Conservation (phyloP, 495 filamentous ascomycete genomes). For the Hypoxylon intermedium region DNA sequence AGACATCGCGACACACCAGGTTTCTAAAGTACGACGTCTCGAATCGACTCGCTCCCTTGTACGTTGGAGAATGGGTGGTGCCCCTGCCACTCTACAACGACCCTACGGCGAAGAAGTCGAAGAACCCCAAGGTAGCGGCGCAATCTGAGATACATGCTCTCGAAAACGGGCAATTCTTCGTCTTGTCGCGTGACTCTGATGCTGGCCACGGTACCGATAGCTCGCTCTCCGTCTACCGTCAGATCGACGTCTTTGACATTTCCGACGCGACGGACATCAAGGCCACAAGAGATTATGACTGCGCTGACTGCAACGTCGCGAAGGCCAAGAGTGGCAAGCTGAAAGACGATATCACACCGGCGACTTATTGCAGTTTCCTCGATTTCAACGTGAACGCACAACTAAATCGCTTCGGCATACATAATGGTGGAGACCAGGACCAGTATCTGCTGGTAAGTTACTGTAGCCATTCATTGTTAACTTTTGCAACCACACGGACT, state of each 20-base stretch:
- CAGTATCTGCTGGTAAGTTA: slow-evolving; percentile 31
- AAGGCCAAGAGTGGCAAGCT: slow-evolving; percentile 57
- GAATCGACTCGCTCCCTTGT: slow-evolving; percentile 42
- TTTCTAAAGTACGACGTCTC: slow-evolving; percentile 69
- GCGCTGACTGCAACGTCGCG: slow-evolving; percentile 40
- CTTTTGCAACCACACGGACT: background rate
- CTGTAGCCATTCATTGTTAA: background rate
- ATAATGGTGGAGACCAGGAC: slow-evolving; percentile 62
- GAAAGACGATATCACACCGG: slow-evolving; percentile 63
- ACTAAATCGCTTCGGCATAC: slow-evolving; percentile 70
- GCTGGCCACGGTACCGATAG: slow-evolving; percentile 64
- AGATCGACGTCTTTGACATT: slow-evolving; percentile 77
- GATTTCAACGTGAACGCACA: slow-evolving; percentile 76
- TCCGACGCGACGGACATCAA: slow-evolving; percentile 70
- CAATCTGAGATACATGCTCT: slow-evolving; percentile 76
- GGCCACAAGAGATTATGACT: slow-evolving; percentile 59
- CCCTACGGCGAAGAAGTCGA: slow-evolving; percentile 43
- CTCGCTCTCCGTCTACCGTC: slow-evolving; percentile 68
- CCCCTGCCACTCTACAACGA: slow-evolving; percentile 65
- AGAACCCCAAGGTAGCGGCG: slow-evolving; percentile 61
- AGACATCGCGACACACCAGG: slow-evolving; percentile 61
- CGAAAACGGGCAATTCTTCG: slow-evolving; percentile 68
- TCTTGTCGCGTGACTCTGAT: slow-evolving; percentile 71
- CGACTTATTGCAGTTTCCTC: slow-evolving; percentile 72
- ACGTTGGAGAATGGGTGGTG: slow-evolving; percentile 72